Evolutionary conservation across 768 basidiomycete genomes (phyloP).

Genomic region (Boletus reticulatus): DNA sequence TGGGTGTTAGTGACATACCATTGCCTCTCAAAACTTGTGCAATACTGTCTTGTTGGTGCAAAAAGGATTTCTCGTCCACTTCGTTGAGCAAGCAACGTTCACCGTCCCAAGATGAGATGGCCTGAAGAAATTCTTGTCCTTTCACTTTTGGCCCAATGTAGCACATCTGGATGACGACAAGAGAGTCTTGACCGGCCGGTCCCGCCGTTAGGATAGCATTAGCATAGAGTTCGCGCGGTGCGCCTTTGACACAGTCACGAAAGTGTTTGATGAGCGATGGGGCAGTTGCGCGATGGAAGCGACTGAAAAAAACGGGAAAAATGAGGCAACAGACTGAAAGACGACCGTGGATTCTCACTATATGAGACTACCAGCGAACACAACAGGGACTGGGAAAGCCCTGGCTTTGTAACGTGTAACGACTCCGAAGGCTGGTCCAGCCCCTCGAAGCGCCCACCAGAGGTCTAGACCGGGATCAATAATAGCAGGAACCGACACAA

Average conservation of each 20-base stretch:
- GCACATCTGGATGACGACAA: slow-evolving; percentile 91
- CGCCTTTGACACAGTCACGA: slow-evolving; percentile 88
- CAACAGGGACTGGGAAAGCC: slow-evolving; percentile 86
- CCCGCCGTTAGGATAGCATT: slow-evolving; percentile 91
- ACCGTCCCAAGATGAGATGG: slow-evolving; percentile 89
- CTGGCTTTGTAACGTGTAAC: slow-evolving; percentile 87
- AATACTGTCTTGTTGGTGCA: slow-evolving; percentile 89
- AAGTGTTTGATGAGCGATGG: slow-evolving; percentile 89
- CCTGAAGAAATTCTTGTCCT: slow-evolving; percentile 73
- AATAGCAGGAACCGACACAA: neutral
- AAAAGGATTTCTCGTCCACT: slow-evolving; percentile 85
- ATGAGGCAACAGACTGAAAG: slow-evolving; percentile 1
- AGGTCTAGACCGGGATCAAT: slow-evolving; percentile 49
- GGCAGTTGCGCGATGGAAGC: slow-evolving; percentile 84
- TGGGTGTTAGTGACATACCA: slow-evolving; percentile 42
- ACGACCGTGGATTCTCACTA: slow-evolving; percentile 54
- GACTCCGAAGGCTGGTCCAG: slow-evolving; percentile 80
- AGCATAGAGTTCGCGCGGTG: slow-evolving; percentile 84
- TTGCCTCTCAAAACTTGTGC: slow-evolving; percentile 86
- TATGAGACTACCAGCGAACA: slow-evolving; percentile 90
- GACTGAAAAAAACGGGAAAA: slow-evolving; percentile 42
- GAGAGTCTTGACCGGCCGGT: slow-evolving; percentile 76
- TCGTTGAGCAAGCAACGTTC: slow-evolving; percentile 86
- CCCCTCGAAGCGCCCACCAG: slow-evolving; percentile 87
- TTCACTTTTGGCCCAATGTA: slow-evolving; percentile 76